A percentile compares a stretch with the other conserved stretches of the same genome.
Conservation (phyloP, 2,329 filamentous ascomycete genomes). For the Microsporum audouinii region DNA sequence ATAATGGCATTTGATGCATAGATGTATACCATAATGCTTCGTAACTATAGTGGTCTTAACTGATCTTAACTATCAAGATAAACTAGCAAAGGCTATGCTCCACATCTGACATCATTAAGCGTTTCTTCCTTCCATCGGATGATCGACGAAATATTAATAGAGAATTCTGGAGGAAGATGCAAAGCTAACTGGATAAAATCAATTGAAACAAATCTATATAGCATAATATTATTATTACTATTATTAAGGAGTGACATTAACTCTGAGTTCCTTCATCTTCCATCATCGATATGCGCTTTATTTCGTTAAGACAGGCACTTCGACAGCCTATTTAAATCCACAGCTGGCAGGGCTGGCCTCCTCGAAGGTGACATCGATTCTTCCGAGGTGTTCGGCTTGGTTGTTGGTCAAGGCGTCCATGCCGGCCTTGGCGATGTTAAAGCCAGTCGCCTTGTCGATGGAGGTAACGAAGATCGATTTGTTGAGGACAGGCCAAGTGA, state of each 20-base stretch:
- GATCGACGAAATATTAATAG: background rate
- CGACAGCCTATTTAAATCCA: background rate
- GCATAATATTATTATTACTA: background rate
- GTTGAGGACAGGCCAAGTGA: constrained; percentile 36
- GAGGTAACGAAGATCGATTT: constrained; percentile 39
- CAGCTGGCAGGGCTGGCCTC: background rate
- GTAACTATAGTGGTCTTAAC: too few relatives aligned
- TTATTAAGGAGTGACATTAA: background rate
- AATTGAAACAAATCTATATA: background rate
- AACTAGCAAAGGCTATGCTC: background rate
- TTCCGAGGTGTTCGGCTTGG: constrained; percentile 34
- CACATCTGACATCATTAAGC: background rate
- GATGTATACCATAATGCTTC: too few relatives aligned
- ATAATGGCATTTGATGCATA: too few relatives aligned
- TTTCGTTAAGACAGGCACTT: background rate
- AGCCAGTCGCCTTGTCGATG: constrained; percentile 36
- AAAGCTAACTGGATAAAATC: background rate
- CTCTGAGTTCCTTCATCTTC: background rate
- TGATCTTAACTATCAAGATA: too few relatives aligned
- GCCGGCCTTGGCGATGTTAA: constrained; percentile 40
- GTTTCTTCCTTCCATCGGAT: background rate
- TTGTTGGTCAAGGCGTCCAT: constrained; percentile 41
- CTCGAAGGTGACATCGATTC: constrained; percentile 11
- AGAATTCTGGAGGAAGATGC: background rate
- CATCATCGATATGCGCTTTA: background rate